A percentile compares a stretch with the other conserved stretches of the same genome.
Evolutionary conservation across 179 eudicot genomes (phyloP).

Genomic region (Patellifolia procumbens): DNA sequence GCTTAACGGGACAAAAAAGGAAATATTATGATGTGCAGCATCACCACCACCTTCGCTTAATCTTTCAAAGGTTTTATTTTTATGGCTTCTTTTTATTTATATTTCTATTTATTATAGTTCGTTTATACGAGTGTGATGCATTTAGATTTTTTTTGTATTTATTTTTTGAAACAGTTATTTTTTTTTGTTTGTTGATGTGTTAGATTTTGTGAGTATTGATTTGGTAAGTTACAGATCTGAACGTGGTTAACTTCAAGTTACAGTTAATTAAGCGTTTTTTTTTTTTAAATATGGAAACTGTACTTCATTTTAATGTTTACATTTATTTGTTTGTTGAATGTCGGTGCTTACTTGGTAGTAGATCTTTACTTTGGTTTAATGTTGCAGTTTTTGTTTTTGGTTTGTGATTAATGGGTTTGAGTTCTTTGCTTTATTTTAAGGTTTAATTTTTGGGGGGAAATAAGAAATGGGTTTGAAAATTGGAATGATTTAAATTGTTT

Average conservation of each 20-base stretch:
- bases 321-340: constrained; percentile 7
- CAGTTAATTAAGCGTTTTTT: constrained; percentile 5
- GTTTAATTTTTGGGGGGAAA: constrained; percentile 10
- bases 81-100: constrained; percentile 26
- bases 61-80: constrained; percentile 25
- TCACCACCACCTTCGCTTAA: constrained; percentile 21
- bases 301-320: not conserved
- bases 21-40: not conserved
- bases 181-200: constrained; percentile 19
- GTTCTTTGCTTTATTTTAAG: not conserved
- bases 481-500: not conserved
- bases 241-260: not conserved
- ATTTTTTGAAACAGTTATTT: not conserved
- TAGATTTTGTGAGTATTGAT: constrained; percentile 44
- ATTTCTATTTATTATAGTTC: not conserved
- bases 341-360: constrained; percentile 13
- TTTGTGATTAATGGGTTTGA: not conserved
- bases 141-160: no score
- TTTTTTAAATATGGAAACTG: constrained; percentile 15
- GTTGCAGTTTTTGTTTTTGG: not conserved
- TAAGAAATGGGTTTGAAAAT: not conserved
- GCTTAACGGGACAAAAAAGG: constrained; percentile 11
- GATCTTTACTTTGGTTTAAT: constrained; percentile 19
- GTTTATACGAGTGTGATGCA: not conserved
- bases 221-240: constrained; percentile 50